phyloP scores from a whole-genome alignment of 805 yeast species.

The baker's yeast (Saccharomyces cerevisiae) region DNA sequence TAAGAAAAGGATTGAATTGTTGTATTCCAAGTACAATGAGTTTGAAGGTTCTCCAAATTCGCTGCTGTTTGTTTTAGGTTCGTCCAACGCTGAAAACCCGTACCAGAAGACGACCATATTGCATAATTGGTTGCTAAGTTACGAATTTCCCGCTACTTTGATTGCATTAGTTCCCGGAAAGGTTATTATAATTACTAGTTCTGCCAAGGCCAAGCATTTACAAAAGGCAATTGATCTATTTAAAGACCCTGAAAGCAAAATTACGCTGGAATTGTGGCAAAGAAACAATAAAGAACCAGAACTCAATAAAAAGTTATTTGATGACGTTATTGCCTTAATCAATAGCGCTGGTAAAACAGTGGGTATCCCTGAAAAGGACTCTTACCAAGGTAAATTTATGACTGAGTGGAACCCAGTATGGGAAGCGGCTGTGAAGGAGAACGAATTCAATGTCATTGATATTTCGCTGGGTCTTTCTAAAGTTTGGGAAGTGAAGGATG shows the following conservation, averaged over 20 bases:
- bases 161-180: constrained; percentile 54
- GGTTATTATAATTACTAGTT: constrained; percentile 63
- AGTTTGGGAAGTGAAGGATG: constrained; percentile 69
- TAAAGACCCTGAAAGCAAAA: constrained; percentile 47
- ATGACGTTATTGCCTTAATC: constrained; percentile 42
- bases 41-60: constrained; percentile 35
- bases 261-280: constrained; percentile 50
- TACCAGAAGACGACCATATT: constrained; percentile 79
- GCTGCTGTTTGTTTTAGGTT: constrained; percentile 67
- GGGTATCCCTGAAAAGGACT: constrained; percentile 70
- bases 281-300: constrained; percentile 71
- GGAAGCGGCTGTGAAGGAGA: constrained; percentile 32
- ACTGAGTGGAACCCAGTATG: constrained; percentile 61
- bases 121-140: constrained; percentile 88
- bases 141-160: constrained; percentile 91
- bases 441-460: constrained; percentile 40
- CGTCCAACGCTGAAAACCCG: constrained; percentile 80
- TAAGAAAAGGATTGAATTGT: constrained; percentile 21
- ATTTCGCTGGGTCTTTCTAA: constrained; percentile 45
- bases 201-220: constrained; percentile 77
- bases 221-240: constrained; percentile 22
- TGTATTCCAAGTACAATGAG: constrained; percentile 20
- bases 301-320: constrained; percentile 60
- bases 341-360: constrained; percentile 40
- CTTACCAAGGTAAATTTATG: constrained; percentile 74